Conservation (phyloP, 371 early-diverging fungal genomes). For the Syncephalis plumigaleata region DNA sequence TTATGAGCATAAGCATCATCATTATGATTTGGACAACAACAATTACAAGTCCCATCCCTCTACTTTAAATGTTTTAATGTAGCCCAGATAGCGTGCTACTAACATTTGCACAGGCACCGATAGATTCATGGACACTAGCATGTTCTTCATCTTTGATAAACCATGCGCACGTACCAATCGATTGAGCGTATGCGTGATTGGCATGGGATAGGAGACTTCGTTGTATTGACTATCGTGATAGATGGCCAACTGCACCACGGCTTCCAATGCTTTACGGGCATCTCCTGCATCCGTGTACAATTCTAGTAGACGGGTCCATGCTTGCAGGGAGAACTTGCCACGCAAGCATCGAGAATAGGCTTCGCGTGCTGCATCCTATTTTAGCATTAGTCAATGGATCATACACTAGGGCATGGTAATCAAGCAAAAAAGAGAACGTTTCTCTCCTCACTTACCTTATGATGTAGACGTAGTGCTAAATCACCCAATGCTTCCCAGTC, state of each 20-base stretch:
- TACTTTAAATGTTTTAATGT: slow-evolving; percentile 67
- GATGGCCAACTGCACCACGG: slow-evolving; percentile 61
- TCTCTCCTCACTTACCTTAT: slow-evolving; percentile 29
- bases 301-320: slow-evolving; percentile 68
- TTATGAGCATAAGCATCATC: no score
- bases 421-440: background rate
- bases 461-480: slow-evolving; percentile 66
- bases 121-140: slow-evolving; percentile 71
- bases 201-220: slow-evolving; percentile 80
- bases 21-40: no score
- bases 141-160: slow-evolving; percentile 77
- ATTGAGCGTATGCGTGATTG: slow-evolving; percentile 65
- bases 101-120: slow-evolving; percentile 57
- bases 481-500: slow-evolving; percentile 96
- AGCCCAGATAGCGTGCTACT: slow-evolving; percentile 60
- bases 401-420: background rate
- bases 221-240: slow-evolving; percentile 69
- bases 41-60: slow-evolving; percentile 50
- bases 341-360: slow-evolving; percentile 77
- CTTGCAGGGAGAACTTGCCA: slow-evolving; percentile 75
- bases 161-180: slow-evolving; percentile 68
- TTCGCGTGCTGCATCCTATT: slow-evolving; percentile 67
- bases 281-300: slow-evolving; percentile 59
- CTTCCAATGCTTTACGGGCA: slow-evolving; percentile 56
- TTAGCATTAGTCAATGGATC: background rate